phyloP scores from a whole-genome alignment of 176 grass and related monocot species.

The Carex cristatella region DNA sequence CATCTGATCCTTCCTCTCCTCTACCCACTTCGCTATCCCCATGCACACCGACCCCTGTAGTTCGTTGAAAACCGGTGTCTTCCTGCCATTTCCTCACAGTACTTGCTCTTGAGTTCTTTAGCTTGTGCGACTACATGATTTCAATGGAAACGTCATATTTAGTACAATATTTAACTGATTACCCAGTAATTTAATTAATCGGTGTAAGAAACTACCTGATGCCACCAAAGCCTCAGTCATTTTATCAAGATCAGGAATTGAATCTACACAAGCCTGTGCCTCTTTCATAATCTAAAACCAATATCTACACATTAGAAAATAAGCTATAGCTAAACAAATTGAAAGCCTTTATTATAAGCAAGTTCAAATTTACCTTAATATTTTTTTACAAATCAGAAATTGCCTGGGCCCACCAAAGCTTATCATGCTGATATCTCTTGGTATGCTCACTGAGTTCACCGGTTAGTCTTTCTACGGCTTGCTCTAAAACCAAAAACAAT shows the following conservation, averaged over 20 bases:
- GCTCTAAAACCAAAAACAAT: slow-evolving; percentile 36
- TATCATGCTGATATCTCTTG: slow-evolving; percentile 60
- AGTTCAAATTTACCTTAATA: slow-evolving; percentile 55
- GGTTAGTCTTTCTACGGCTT: slow-evolving; percentile 41
- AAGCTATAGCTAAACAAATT: neutral
- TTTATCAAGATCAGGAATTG: slow-evolving; percentile 84
- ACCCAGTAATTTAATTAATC: neutral
- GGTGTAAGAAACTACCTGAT: slow-evolving; percentile 46
- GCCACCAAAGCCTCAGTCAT: slow-evolving; percentile 72
- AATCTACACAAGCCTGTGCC: slow-evolving; percentile 80
- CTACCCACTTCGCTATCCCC: slow-evolving; percentile 29
- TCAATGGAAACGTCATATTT: slow-evolving; percentile 1
- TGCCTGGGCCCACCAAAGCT: slow-evolving; percentile 56
- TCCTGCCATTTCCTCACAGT: slow-evolving; percentile 79
- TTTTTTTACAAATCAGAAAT: slow-evolving; percentile 74
- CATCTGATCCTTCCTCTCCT: slow-evolving; percentile 27
- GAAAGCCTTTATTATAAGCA: neutral
- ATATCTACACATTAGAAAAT: slow-evolving; percentile 16
- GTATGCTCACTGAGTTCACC: slow-evolving; percentile 33
- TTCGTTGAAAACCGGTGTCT: neutral
- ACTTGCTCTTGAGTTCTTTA: slow-evolving; percentile 71
- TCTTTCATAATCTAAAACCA: slow-evolving; percentile 57
- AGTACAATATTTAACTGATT: neutral
- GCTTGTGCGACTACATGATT: slow-evolving; percentile 62
- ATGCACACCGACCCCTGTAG: slow-evolving; percentile 39